A percentile compares a stretch with the other conserved stretches of the same genome.
Evolutionary conservation across 2,329 filamentous ascomycete species (phyloP).

Genomic region (Arthrobotrys conoides): DNA sequence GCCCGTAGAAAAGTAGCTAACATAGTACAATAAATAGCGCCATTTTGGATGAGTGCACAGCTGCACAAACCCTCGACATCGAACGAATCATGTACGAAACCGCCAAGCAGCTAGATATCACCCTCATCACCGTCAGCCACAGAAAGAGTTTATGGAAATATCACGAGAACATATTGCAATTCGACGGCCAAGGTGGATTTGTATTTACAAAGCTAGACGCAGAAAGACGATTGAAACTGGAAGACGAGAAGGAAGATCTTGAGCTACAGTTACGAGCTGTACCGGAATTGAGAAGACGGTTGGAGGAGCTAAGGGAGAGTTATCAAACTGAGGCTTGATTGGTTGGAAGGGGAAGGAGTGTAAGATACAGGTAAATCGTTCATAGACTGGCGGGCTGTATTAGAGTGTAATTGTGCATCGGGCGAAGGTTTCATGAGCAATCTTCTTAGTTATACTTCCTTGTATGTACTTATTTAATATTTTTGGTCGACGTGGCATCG

Average conservation of each 20-base stretch:
- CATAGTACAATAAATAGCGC: slow-evolving; percentile 69
- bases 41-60: slow-evolving; percentile 97
- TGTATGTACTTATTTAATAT: slow-evolving; percentile 32
- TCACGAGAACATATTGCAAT: slow-evolving; percentile 93
- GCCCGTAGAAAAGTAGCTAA: slow-evolving; percentile 21
- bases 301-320: slow-evolving; percentile 79
- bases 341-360: not conserved
- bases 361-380: slow-evolving; percentile 23
- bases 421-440: slow-evolving; percentile 1
- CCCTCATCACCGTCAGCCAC: slow-evolving; percentile 96
- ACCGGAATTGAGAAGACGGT: slow-evolving; percentile 86
- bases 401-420: slow-evolving; percentile 20
- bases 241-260: slow-evolving; percentile 96
- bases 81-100: slow-evolving; percentile 98
- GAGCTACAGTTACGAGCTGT: slow-evolving; percentile 87
- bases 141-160: slow-evolving; percentile 95
- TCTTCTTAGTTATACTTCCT: slow-evolving; percentile 20
- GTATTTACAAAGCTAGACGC: slow-evolving; percentile 92
- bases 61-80: slow-evolving; percentile 92
- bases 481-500: not conserved
- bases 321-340: slow-evolving; percentile 9
- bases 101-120: slow-evolving; percentile 90
- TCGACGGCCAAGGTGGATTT: slow-evolving; percentile 92
- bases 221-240: slow-evolving; percentile 83
- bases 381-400: slow-evolving; percentile 14